Percentiles rank a stretch among this genome's conserved stretches.
phyloP scores from a whole-genome alignment of 78 protist species.

The Cavenderia fasciculata region DNA sequence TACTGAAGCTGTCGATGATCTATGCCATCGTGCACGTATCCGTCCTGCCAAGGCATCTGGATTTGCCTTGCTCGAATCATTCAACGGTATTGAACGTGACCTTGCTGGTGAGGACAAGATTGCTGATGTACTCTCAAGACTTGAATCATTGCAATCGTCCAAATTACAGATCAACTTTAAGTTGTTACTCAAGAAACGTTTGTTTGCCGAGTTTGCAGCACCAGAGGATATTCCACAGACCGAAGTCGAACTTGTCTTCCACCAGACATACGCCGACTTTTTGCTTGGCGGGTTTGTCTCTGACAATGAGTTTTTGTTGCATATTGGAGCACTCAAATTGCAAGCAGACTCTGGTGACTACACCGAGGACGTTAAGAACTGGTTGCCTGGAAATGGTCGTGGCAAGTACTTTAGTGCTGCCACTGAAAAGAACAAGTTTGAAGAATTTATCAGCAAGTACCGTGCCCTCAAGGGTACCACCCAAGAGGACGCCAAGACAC shows the following conservation, averaged over 20 bases:
- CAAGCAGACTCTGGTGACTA: constrained; percentile 47
- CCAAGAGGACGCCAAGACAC: constrained; percentile 17
- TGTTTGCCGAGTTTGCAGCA: constrained; percentile 17
- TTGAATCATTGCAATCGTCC: constrained; percentile 53
- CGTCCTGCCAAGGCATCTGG: constrained; percentile 26
- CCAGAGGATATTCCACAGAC: background rate
- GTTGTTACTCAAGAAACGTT: constrained; percentile 46
- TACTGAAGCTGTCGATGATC: constrained; percentile 31
- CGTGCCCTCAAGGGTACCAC: constrained; percentile 23
- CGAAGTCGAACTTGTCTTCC: constrained; percentile 43
- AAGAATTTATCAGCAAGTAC: constrained; percentile 30
- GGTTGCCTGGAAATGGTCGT: constrained; percentile 71
- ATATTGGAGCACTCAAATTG: constrained; percentile 28
- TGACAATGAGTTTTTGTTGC: constrained; percentile 26
- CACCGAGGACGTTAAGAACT: constrained; percentile 40
- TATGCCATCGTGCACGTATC: constrained; percentile 32
- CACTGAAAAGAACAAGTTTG: constrained; percentile 47
- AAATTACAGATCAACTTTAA: constrained; percentile 50
- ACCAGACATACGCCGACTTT: constrained; percentile 47
- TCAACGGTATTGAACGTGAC: constrained; percentile 70
- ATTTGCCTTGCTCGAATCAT: constrained; percentile 48
- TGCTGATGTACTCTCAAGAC: constrained; percentile 35
- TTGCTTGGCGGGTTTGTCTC: background rate
- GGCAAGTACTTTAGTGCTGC: constrained; percentile 58
- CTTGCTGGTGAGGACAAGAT: constrained; percentile 48